These are phyloP conservation scores for Lentinus brumalis DNA, from an alignment of 768 basidiomycete species.

Conservation along the genomic window DNA sequence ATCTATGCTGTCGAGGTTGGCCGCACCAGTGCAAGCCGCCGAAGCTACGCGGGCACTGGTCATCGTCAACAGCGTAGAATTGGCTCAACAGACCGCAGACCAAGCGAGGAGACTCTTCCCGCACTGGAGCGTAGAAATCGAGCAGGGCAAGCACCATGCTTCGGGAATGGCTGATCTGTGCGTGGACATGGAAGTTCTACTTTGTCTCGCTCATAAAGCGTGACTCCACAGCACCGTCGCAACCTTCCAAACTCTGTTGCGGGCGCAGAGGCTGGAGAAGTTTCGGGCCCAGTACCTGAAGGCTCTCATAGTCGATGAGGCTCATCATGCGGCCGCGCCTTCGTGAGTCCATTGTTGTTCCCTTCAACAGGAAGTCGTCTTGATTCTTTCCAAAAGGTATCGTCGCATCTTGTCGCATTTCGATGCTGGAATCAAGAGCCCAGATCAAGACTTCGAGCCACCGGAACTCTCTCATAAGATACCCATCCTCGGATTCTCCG, in stretches of 20 bases:
- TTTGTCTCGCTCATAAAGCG: background rate
- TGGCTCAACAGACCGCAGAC: conserved; percentile 82
- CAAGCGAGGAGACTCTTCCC: conserved; percentile 71
- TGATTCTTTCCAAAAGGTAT: conserved; percentile 49
- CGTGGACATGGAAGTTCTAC: conserved; percentile 29
- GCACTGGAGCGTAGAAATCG: conserved; percentile 83
- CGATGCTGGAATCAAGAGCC: conserved; percentile 60
- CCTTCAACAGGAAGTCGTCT: background rate
- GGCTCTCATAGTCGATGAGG: conserved; percentile 88
- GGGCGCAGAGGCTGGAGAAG: conserved; percentile 64
- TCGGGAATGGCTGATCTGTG: conserved; percentile 86
- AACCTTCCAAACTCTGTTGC: conserved; percentile 84
- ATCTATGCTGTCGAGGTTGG: conserved; percentile 69
- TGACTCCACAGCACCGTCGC: conserved; percentile 67
- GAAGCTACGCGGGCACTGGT: conserved; percentile 66
- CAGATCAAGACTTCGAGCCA: conserved; percentile 45
- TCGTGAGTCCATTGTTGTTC: conserved; percentile 55
- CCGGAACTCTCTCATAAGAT: conserved; percentile 50
- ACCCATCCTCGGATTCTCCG: conserved; percentile 92
- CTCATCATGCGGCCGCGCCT: conserved; percentile 92
- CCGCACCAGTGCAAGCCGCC: conserved; percentile 43
- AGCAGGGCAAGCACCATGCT: conserved; percentile 84
- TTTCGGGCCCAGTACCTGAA: conserved; percentile 70
- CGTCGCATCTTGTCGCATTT: conserved; percentile 85
- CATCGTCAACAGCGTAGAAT: conserved; percentile 87